Evolutionary conservation across 192 early-diverging fungal species (phyloP).

Genomic region (Chytriomyces hyalinus): DNA sequence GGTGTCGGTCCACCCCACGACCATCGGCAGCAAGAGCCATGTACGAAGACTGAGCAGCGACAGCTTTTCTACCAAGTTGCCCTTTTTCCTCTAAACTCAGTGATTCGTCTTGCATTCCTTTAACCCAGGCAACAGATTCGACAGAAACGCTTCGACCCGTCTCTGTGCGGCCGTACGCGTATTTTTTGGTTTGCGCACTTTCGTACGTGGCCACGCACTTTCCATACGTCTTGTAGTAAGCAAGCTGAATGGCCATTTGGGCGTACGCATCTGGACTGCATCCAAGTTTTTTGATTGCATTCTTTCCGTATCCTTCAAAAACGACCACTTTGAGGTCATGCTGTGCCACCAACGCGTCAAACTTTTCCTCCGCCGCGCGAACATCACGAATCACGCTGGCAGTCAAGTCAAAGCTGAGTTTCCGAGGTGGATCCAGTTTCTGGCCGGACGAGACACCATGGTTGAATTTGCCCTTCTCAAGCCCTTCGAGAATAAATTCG

Average conservation of each 20-base stretch:
- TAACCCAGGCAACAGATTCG: constrained; percentile 83
- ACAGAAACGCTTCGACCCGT: constrained; percentile 82
- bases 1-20: constrained; percentile 88
- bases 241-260: constrained; percentile 94
- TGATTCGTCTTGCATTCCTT: constrained; percentile 77
- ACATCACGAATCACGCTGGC: constrained; percentile 64
- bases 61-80: constrained; percentile 73
- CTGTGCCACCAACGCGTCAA: constrained; percentile 76
- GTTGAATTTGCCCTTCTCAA: constrained; percentile 73
- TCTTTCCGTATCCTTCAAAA: constrained; percentile 92
- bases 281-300: constrained; percentile 80
- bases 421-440: constrained; percentile 70
- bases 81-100: constrained; percentile 59
- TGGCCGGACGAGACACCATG: constrained; percentile 63
- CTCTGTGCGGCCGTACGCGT: constrained; percentile 93
- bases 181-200: constrained; percentile 89
- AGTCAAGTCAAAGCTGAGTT: constrained; percentile 76
- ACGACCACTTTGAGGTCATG: constrained; percentile 85
- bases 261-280: constrained; percentile 63
- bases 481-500: constrained; percentile 73
- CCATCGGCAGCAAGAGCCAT: constrained; percentile 81
- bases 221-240: constrained; percentile 91
- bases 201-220: constrained; percentile 86
- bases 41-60: constrained; percentile 80
- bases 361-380: constrained; percentile 72